Evolutionary conservation across 179 eudicot species (phyloP), one percentile per base, ranked within the genome.

Genomic region (Drosera spatulata): DNA sequence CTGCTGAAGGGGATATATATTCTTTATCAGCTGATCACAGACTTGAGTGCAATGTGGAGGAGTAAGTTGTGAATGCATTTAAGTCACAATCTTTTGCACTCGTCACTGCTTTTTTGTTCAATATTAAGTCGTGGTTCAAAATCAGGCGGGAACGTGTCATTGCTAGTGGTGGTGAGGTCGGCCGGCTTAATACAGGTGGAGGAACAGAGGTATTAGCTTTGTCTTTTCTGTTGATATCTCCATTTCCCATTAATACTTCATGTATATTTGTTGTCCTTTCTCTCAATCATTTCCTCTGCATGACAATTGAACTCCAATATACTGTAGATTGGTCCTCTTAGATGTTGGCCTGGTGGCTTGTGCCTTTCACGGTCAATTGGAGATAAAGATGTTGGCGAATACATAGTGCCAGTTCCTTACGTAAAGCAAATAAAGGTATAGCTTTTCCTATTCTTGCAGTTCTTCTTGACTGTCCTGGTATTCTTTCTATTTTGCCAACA

Each of bases 261-360:
- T 22, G 33, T 22, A 22, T 22, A 22, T 22, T 22, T 22, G 33
- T 22, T 22, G 33, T 22, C 7, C 6, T n/a, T 12, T 53, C 14
- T 22, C 22, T 53, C 7, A 7, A 6, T 12, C 14, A 6, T 53
- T 53, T 11, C 57, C 41, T 54, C 10, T 5, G 14, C 45, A 43
- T 4, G 45, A 43, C 6, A 43, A 43, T 43, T 43, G 6, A 43
- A 43, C 45, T 43, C 8, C 15, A 12, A 2, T 61, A 15, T 33
- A 60, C 50, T 55, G 57, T 77, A 89, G 97, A 57, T 88, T 66
- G 97, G 97, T 60, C 97, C 97, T 41, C 82, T 86, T 6, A 81
- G 97, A 46, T 89, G 97, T 75, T 86, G 95, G 97, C 95, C 97
- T 5, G 97, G 97, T 11, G 95, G 97, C 41, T 86, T 89, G 71